Evolutionary conservation across 2,329 filamentous ascomycete species (phyloP).

Genomic region (Waltergamsia citrina): DNA sequence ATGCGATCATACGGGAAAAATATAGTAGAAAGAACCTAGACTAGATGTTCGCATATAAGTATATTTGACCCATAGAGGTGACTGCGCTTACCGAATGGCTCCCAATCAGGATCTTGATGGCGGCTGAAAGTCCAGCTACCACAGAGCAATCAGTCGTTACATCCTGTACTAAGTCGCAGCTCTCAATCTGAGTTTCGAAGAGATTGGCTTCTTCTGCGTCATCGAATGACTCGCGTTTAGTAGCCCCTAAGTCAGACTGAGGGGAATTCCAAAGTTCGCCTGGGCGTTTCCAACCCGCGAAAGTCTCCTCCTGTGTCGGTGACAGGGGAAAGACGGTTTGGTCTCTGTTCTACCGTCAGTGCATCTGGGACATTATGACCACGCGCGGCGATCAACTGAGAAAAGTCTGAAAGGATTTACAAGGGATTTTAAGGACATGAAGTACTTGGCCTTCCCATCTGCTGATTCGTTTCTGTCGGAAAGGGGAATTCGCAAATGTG

Average conservation of each 20-base stretch:
- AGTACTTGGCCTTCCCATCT: too few relatives aligned
- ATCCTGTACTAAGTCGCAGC: conserved; percentile 85
- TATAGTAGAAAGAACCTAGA: conserved; percentile 58
- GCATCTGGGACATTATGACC: neutral
- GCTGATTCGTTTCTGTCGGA: too few relatives aligned
- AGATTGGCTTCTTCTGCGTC: conserved; percentile 19
- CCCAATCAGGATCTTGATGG: conserved; percentile 58
- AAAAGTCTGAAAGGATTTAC: too few relatives aligned
- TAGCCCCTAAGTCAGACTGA: too few relatives aligned
- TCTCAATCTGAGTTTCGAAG: conserved; percentile 46
- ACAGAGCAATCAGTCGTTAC: conserved; percentile 95
- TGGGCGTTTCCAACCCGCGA: conserved; percentile 77
- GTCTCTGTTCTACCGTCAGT: conserved; percentile 43
- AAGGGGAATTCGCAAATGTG: too few relatives aligned
- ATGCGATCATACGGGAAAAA: conserved; percentile 66
- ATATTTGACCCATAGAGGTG: neutral
- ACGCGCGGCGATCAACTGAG: neutral
- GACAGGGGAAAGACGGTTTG: conserved; percentile 63
- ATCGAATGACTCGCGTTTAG: neutral
- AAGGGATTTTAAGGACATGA: too few relatives aligned
- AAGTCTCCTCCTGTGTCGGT: conserved; percentile 60
- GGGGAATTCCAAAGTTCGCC: too few relatives aligned
- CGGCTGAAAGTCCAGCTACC: conserved; percentile 86
- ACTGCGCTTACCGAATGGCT: conserved; percentile 49
- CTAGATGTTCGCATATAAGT: neutral